phyloP scores from a whole-genome alignment of 805 yeast genomes.

The Metschnikowia dekortorum region DNA sequence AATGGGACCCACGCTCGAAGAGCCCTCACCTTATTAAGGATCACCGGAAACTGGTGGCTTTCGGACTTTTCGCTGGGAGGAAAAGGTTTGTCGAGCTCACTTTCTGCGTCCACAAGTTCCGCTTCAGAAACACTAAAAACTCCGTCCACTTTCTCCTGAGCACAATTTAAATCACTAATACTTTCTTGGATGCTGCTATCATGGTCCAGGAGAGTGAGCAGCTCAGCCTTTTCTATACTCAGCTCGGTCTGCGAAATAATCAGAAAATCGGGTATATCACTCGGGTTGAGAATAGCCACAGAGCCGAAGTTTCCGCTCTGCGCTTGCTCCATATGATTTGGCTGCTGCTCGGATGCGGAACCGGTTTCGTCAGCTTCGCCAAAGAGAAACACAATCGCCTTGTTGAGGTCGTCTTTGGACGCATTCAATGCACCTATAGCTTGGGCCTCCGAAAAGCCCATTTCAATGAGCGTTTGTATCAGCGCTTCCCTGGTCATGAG shows the following conservation, averaged over 20 bases:
- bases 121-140: conserved; percentile 5
- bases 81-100: background rate
- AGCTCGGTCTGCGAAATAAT: conserved; percentile 5
- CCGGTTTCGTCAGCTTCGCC: conserved; percentile 15
- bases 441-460: conserved; percentile 17
- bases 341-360: conserved; percentile 10
- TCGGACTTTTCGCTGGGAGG: conserved; percentile 13
- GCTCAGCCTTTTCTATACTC: conserved; percentile 5
- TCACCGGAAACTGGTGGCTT: conserved; percentile 10
- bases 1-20: conserved; percentile 36
- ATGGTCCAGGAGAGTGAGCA: conserved; percentile 5
- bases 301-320: conserved; percentile 15
- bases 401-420: conserved; percentile 14
- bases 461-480: conserved; percentile 16
- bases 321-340: conserved; percentile 4
- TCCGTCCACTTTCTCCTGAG: conserved; percentile 4
- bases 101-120: conserved; percentile 1
- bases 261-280: conserved; percentile 28
- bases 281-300: conserved; percentile 25
- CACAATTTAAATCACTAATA: background rate
- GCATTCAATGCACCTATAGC: conserved; percentile 15
- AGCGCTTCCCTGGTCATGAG: conserved; percentile 10
- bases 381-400: conserved; percentile 18
- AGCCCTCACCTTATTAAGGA: conserved; percentile 5
- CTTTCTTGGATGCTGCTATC: conserved; percentile 5